phyloP scores from a whole-genome alignment of 2,329 filamentous ascomycete genomes.

The Fusarium albidum region DNA sequence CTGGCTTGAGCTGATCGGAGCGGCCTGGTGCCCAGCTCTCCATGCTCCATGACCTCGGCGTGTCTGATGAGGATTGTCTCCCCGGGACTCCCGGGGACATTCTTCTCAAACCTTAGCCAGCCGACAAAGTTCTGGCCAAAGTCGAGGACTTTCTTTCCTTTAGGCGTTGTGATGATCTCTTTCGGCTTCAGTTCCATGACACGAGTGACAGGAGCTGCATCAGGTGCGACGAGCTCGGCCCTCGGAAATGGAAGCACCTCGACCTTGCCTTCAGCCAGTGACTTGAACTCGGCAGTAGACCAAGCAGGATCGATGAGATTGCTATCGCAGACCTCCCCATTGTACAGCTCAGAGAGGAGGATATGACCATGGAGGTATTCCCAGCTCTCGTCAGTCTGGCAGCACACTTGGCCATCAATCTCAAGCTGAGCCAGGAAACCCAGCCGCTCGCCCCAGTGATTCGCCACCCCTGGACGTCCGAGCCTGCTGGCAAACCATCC shows the following conservation, averaged over 20 bases:
- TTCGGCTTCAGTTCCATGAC: conserved; percentile 1
- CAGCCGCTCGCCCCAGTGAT: conserved; percentile 1
- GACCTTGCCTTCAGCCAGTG: background rate
- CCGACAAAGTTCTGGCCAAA: background rate
- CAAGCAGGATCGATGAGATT: conserved; percentile 1
- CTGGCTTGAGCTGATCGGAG: background rate
- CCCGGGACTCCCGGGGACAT: background rate
- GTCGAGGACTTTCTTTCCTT: background rate
- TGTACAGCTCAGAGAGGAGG: conserved; percentile 7
- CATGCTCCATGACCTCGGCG: conserved; percentile 2
- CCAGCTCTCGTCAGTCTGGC: conserved; percentile 49
- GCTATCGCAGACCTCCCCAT: conserved; percentile 14
- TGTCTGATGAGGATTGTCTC: background rate
- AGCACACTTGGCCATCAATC: conserved; percentile 40
- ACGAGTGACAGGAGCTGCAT: background rate
- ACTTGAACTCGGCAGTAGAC: background rate
- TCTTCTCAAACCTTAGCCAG: background rate
- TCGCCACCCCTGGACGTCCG: conserved; percentile 1
- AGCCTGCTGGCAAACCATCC: conserved; percentile 55
- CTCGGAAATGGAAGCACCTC: background rate
- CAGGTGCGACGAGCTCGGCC: background rate
- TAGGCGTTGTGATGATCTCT: background rate
- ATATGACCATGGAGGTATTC: conserved; percentile 9
- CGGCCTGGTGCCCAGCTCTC: background rate
- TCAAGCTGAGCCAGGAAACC: conserved; percentile 39